A percentile compares a stretch with the other conserved stretches of the same genome.
phyloP scores from a whole-genome alignment of 192 early-diverging fungal genomes.

The Jimgerdemannia flammicorona region DNA sequence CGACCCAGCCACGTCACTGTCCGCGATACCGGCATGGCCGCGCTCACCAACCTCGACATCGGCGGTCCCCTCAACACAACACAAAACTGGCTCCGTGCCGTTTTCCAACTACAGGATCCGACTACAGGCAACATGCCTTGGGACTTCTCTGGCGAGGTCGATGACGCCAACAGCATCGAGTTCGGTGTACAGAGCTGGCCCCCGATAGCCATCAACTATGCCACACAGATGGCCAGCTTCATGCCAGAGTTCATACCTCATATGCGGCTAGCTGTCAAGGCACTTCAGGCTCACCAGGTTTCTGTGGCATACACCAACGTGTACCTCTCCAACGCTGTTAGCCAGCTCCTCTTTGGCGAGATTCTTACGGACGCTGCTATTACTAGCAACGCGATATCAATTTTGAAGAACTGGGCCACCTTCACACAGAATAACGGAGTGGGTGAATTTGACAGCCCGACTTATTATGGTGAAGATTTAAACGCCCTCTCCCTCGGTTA shows the following conservation, averaged over 20 bases:
- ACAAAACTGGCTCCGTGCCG: not conserved
- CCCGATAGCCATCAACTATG: not conserved
- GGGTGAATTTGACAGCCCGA: not conserved
- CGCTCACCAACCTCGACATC: not conserved
- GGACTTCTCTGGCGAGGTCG: not conserved
- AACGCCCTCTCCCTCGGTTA: not conserved
- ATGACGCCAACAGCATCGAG: not conserved
- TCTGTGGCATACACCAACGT: not conserved
- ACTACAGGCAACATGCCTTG: not conserved
- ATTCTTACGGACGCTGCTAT: not conserved
- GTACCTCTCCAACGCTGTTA: not conserved
- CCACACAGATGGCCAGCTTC: not conserved
- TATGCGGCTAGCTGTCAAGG: not conserved
- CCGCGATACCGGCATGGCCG: not conserved
- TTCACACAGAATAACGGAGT: not conserved
- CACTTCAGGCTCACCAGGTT: not conserved
- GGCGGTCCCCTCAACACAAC: not conserved
- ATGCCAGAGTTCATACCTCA: not conserved
- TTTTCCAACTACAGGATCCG: not conserved
- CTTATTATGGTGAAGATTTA: not conserved
- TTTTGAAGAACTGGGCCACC: not conserved
- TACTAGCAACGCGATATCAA: not conserved
- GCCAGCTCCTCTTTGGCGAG: not conserved
- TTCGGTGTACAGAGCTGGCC: not conserved
- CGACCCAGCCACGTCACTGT: not conserved